Conservation (phyloP, 768 basidiomycete species). For the Podaxis sp. region DNA sequence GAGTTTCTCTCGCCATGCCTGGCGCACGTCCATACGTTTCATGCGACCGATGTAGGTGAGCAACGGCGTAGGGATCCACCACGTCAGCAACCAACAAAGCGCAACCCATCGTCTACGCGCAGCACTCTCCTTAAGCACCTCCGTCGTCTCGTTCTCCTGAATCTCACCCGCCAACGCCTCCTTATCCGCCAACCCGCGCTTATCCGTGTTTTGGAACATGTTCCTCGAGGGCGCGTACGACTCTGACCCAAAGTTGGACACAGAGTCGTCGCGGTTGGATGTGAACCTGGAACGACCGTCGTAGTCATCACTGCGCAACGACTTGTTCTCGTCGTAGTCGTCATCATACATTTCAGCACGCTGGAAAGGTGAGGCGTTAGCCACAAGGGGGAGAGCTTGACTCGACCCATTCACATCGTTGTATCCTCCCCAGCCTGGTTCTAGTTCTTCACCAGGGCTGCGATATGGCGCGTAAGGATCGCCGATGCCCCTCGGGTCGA, state of each 20-base stretch:
- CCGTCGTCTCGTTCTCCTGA: conserved; percentile 84
- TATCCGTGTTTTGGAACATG: conserved; percentile 90
- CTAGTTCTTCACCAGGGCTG: conserved; percentile 47
- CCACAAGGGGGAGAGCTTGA: conserved; percentile 80
- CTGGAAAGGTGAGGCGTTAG: conserved; percentile 80
- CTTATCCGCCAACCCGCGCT: conserved; percentile 72
- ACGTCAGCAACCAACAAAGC: conserved; percentile 88
- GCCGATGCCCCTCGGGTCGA: conserved; percentile 50
- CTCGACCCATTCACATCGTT: conserved; percentile 59
- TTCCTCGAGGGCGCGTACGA: conserved; percentile 93
- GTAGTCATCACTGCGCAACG: conserved; percentile 73
- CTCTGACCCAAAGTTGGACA: conserved; percentile 86
- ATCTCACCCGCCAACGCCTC: conserved; percentile 84
- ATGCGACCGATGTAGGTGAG: conserved; percentile 79
- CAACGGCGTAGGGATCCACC: conserved; percentile 79
- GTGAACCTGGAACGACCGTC: conserved; percentile 80
- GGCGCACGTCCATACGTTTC: conserved; percentile 91
- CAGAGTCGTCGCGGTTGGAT: conserved; percentile 73
- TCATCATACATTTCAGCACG: conserved; percentile 76
- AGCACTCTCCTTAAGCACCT: conserved; percentile 80
- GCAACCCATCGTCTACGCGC: conserved; percentile 86
- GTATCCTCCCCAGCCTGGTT: conserved; percentile 34
- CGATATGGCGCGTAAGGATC: conserved; percentile 84
- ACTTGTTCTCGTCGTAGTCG: conserved; percentile 75
- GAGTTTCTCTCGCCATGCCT: conserved; percentile 98